Evolutionary conservation across 1,284 basidiomycete species (phyloP), one percentile per base, ranked within the genome.

Genomic region (Phylloboletellus chloephorus): DNA sequence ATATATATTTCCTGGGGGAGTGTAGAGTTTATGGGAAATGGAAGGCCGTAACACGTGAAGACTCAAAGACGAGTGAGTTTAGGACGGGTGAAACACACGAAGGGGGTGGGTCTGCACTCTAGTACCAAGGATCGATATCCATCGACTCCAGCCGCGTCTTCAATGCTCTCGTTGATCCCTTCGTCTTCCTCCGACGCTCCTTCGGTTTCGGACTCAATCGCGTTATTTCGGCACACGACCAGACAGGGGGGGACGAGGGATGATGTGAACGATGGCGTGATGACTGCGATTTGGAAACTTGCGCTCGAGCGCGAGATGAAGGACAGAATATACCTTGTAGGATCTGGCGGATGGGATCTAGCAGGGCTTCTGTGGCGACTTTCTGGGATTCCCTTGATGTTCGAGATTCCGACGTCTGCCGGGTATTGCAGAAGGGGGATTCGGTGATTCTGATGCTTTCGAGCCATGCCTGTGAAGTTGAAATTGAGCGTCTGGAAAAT

Each of bases 161-260:
- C 39, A 43, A 31, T 26, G 21, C 37, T 20, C 23, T 43, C 43
- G 23, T 43, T 0, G 48, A 42, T 8, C 7, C 22, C 24, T 34
- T 51, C 24, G 29, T 40, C 37, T 47, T 37, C 32, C 32, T 43
- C 29, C 17, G 39, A 20, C 31, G 31, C 19, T 7, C 41, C 51
- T 36, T 31, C 11, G 6, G 20, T 35, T 49, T 48, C 7, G 31
- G 39, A 30, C 23, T 25, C 15, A 37, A 51, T 37, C 38, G 44
- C 4, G 56, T 43, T 41, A 56, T 58, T 37, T 45, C 41, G 8
- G 44, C 44, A 42, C 53, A 54, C 24, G 53, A 42, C 48, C 53
- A 58, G 10, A 43, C 23, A 5, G 30, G 31, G 31, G 23, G 33
- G 4, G n/a, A 16, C 0, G 17, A 24, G 3, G 9, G 7, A n/a